Base-by-base conservation (phyloP, 2,329 filamentous ascomycete species). In the Fusarium sublunatum region DNA sequence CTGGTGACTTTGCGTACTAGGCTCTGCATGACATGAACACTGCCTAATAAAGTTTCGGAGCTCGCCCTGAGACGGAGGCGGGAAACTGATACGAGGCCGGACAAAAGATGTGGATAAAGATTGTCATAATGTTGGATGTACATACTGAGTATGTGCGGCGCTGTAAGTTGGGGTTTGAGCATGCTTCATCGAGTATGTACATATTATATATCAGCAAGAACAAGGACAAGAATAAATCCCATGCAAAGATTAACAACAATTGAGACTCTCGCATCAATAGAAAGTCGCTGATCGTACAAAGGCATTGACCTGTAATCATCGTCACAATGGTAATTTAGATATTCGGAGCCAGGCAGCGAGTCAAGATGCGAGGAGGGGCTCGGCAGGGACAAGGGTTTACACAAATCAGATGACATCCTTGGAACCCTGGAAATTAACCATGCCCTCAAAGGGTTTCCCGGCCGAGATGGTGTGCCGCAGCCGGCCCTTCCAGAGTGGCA, bases 401-500 rank as follows among this genome's bases (percentile, higher is more conserved):
- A 19, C 57, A 34, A 43, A 53, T 58, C 59, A 56, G 54, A 58
- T 51, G 47, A 52, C 50, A 69, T 51, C 53, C 57, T 44, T 47
- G 45, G 52, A 56, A 64, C 36, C 61, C 32, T 48, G 53, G 32
- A 50, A 59, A 49, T 46, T 46, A 51, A 54, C 66, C 64, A 65
- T 65, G 42, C 61, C 64, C 24, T 61, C 57, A 58, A 53, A 46
- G 40, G 53, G 49, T 60, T 36, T 59, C 41, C 47, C 24, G 64
- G 53, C 65, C 52, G 65, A 65, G 44, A 66, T 63, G 62, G 62
- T 66, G 62, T 65, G 47, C 61, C 52, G 45, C 58, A 54, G 38
- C 61, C 41, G 46, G 55, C 32, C 46, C 34, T 63, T 47, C 36
- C 44, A 43, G 36, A 47, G 36, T 9, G 24, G 29, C 58, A 43